Percentiles rank a stretch among this genome's conserved stretches.
Conservation (phyloP, 176 grass and related monocot genomes). For the Thinopyrum elongatum region DNA sequence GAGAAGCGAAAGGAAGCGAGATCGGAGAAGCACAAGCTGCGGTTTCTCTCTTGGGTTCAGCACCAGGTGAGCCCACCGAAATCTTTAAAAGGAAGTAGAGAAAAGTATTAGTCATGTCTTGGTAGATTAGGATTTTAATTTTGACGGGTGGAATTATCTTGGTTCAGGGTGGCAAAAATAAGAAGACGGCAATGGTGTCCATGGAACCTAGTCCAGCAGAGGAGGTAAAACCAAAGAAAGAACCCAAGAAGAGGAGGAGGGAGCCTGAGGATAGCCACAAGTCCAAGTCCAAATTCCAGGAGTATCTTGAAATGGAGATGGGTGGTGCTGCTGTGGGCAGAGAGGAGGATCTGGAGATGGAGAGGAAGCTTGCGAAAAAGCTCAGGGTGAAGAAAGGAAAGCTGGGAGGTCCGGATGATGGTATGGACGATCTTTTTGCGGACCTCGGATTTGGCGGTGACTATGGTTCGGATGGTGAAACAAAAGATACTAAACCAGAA, state of each 20-base stretch:
- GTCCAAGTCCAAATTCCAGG: constrained; percentile 62
- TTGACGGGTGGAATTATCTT: not conserved
- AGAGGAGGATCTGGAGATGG: constrained; percentile 65
- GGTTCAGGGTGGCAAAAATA: constrained; percentile 43
- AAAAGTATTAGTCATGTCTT: not conserved
- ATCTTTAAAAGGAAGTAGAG: not conserved
- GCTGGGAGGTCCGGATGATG: constrained; percentile 64
- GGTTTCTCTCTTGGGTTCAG: constrained; percentile 55
- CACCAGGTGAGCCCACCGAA: constrained; percentile 40
- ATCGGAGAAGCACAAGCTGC: constrained; percentile 38
- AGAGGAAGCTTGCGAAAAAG: constrained; percentile 81
- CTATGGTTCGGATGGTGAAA: constrained; percentile 38
- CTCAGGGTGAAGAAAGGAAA: constrained; percentile 90
- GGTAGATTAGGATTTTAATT: not conserved
- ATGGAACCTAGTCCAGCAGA: constrained; percentile 1
- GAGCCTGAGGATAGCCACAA: constrained; percentile 33
- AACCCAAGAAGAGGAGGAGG: constrained; percentile 37
- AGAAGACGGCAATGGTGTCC: not conserved
- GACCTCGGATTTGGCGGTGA: constrained; percentile 38
- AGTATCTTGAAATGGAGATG: constrained; percentile 82
- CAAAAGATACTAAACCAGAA: constrained; percentile 19
- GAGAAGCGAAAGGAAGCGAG: constrained; percentile 57
- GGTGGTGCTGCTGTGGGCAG: constrained; percentile 33
- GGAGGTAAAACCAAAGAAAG: constrained; percentile 42
- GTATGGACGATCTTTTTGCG: constrained; percentile 61